Evolutionary conservation across 2,329 filamentous ascomycete genomes (phyloP), one percentile per base, ranked within the genome.

Genomic region (Aphanoascus verrucosus): DNA sequence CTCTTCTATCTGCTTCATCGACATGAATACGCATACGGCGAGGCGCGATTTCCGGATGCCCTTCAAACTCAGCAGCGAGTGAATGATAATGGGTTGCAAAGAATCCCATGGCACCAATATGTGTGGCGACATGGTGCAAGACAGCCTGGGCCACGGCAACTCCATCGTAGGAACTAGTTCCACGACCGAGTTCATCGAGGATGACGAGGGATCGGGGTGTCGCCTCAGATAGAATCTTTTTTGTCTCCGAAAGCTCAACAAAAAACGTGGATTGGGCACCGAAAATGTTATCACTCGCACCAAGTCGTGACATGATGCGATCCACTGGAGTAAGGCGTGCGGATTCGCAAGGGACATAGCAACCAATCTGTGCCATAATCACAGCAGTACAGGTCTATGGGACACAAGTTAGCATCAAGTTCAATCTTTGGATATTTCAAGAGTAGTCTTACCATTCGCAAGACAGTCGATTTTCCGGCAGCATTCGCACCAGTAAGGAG

Each of bases 251-350:
- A 1, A 98, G 75, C 70, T 98, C 93, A 28, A 98, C 91, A 65
- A 98, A 97, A 76, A 98, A 98, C 1, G 93, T 98, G 12, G 88
- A 94, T 69, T 98, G 93, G 0, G 91, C 88, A 1, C 91, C 93
- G 66, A 98, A 97, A 62, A 98, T 98, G 69, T 97, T 97, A 80
- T 98, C 93, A 64, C 97, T 95, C 46, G 93, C 93, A 8, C 93
- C 93, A 0, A 98, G 81, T 44, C 93, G 88, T 8, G 91, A 97
- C 93, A 98, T 98, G 74, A 98, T 97, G 52, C 93, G 87, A 67
- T 98, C 93, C 2, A 94, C 83, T 0, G 93, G 91, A 0, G 91
- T 97, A 43, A 98, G 77, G 2, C 79, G 82, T 1, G 93, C 93
- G 2, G 83, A 88, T 15, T 79, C 76, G 55, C 88, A 90, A 1